Conservation (phyloP, 352 stramenopile species). For the Phytophthora vignae region DNA sequence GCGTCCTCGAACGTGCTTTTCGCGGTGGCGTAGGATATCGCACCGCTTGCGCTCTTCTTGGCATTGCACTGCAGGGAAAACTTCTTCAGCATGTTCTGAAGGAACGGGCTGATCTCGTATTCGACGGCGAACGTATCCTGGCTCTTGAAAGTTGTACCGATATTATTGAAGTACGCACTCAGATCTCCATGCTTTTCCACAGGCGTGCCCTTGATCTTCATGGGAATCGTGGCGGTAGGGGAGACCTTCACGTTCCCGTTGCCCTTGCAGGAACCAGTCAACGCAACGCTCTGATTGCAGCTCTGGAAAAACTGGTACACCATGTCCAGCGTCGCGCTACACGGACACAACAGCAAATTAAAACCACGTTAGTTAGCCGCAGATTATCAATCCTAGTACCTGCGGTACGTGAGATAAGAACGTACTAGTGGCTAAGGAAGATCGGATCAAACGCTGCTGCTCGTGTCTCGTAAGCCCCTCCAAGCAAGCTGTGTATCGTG, state of each 20-base stretch:
- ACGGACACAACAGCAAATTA: conserved; percentile 22
- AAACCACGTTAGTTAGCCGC: background rate
- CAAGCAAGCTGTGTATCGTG: conserved; percentile 51
- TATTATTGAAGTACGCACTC: conserved; percentile 39
- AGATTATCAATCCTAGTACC: background rate
- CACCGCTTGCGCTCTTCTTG: conserved; percentile 31
- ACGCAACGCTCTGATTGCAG: conserved; percentile 50
- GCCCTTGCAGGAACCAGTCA: conserved; percentile 42
- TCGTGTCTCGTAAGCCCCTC: conserved; percentile 50
- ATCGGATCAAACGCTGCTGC: conserved; percentile 55
- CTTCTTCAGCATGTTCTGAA: conserved; percentile 63
- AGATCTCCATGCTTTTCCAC: conserved; percentile 44
- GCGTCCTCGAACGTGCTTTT: conserved; percentile 57
- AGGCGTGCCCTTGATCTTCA: conserved; percentile 37
- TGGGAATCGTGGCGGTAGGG: conserved; percentile 40
- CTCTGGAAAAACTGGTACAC: conserved; percentile 73
- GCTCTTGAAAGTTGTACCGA: conserved; percentile 44
- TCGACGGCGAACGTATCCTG: conserved; percentile 52
- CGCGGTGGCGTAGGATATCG: conserved; percentile 50
- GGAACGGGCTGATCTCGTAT: conserved; percentile 69
- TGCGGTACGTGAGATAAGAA: background rate
- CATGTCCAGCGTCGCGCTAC: conserved; percentile 58
- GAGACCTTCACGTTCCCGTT: conserved; percentile 41
- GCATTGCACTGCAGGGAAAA: conserved; percentile 58
- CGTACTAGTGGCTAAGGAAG: conserved; percentile 61